These are phyloP conservation scores for Wickerhamomyces queroliae DNA, from an alignment of 805 yeast genomes.

Conservation along the genomic window DNA sequence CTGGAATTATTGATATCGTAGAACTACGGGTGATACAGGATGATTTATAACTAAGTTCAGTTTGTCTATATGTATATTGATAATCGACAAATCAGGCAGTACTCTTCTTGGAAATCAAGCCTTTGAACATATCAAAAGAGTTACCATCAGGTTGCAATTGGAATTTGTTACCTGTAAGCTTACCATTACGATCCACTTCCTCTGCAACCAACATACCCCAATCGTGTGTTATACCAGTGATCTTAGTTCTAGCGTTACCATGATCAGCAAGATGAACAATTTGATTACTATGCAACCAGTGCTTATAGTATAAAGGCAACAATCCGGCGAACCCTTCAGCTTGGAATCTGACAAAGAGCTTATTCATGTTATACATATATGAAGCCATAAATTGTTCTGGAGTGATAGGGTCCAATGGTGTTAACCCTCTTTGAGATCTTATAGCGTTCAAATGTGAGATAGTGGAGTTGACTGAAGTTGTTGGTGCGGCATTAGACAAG, in stretches of 20 bases:
- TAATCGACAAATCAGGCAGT: conserved; percentile 1
- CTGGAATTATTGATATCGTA: background rate
- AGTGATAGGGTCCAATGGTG: conserved; percentile 19
- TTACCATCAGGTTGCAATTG: conserved; percentile 96
- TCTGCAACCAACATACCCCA: conserved; percentile 80
- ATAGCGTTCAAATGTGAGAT: conserved; percentile 54
- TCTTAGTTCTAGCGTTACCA: conserved; percentile 48
- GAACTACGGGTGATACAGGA: too few species aligned
- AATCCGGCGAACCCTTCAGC: conserved; percentile 64
- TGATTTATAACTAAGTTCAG: too few species aligned
- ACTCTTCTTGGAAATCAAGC: conserved; percentile 64
- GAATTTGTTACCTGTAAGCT: conserved; percentile 46
- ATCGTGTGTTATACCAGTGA: conserved; percentile 78
- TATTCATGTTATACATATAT: conserved; percentile 59
- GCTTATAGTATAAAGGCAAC: conserved; percentile 62
- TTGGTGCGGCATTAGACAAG: conserved; percentile 80
- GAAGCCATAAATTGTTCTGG: conserved; percentile 59
- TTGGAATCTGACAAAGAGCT: conserved; percentile 52
- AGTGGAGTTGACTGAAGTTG: conserved; percentile 78
- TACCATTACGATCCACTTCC: conserved; percentile 45
- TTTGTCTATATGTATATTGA: background rate
- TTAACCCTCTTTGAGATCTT: conserved; percentile 35
- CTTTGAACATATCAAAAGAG: conserved; percentile 91
- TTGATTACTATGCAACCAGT: conserved; percentile 85
- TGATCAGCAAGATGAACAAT: conserved; percentile 60